These are phyloP conservation scores for Scheffersomyces lignosus DNA, from an alignment of 805 yeast species.

Conservation along the genomic window DNA sequence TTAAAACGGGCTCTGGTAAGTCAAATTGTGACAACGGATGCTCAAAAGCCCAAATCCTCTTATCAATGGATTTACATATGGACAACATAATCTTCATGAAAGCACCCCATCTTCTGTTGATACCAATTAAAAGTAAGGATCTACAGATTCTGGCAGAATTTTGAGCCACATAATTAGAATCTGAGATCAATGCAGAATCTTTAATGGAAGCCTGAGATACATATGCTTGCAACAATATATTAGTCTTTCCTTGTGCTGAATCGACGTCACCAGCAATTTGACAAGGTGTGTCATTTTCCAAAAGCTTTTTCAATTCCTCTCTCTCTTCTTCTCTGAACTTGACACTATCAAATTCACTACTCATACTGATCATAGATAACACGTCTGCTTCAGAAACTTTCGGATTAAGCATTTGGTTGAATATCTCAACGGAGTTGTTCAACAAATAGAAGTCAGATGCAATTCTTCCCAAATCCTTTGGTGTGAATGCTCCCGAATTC, in stretches of 20 bases:
- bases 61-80: constrained; percentile 84
- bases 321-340: constrained; percentile 88
- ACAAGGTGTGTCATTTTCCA: constrained; percentile 64
- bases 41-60: constrained; percentile 81
- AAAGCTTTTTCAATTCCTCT: constrained; percentile 62
- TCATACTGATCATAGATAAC: constrained; percentile 82
- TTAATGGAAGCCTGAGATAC: constrained; percentile 71
- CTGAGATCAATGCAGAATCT: constrained; percentile 83
- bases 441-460: constrained; percentile 92
- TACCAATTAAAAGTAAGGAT: constrained; percentile 82
- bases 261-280: constrained; percentile 79
- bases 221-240: constrained; percentile 82
- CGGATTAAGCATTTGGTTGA: constrained; percentile 82
- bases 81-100: constrained; percentile 73
- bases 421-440: constrained; percentile 83
- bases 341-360: constrained; percentile 89
- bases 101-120: constrained; percentile 89
- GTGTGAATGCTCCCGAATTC: constrained; percentile 67
- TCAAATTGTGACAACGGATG: constrained; percentile 92
- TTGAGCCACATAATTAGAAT: constrained; percentile 91
- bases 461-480: constrained; percentile 90
- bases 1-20: constrained; percentile 63
- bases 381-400: constrained; percentile 90
- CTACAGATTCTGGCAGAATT: constrained; percentile 91
- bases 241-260: constrained; percentile 81